Evolutionary conservation across 2,329 filamentous ascomycete genomes (phyloP).

Genomic region (Scedosporium boydii): DNA sequence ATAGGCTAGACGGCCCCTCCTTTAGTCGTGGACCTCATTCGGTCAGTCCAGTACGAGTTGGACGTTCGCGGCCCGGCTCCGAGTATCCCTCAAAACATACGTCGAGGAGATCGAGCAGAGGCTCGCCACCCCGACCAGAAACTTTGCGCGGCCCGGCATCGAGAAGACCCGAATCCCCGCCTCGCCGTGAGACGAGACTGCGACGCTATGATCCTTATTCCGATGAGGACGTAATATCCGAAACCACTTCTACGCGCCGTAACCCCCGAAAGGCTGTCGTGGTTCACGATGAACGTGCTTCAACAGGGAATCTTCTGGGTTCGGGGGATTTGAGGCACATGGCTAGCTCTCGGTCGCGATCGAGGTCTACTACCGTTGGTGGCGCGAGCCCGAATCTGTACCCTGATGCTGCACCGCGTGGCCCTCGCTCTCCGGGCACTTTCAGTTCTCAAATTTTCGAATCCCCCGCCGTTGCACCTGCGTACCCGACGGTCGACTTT

Average conservation of each 20-base stretch:
- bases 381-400: not conserved
- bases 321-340: not conserved
- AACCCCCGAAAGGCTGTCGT: not conserved
- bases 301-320: not conserved
- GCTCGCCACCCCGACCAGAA: constrained; percentile 1
- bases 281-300: not conserved
- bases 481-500: constrained; percentile 18
- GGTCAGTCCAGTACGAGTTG: constrained; percentile 12
- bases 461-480: constrained; percentile 9
- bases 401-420: not conserved
- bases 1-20: not conserved
- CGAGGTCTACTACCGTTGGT: not conserved
- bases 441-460: constrained; percentile 15
- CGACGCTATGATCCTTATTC: not conserved
- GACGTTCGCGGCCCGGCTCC: constrained; percentile 16
- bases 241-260: not conserved
- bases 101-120: constrained; percentile 12
- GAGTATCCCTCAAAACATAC: constrained; percentile 19
- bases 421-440: constrained; percentile 19
- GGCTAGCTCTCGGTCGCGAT: not conserved
- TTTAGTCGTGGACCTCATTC: constrained; percentile 17
- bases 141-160: not conserved
- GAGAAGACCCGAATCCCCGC: not conserved
- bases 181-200: not conserved
- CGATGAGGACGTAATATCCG: not conserved